A percentile compares a stretch with the other conserved stretches of the same genome.
Conservation (phyloP, 2,329 filamentous ascomycete genomes). For the Podosphaera aphanis region DNA sequence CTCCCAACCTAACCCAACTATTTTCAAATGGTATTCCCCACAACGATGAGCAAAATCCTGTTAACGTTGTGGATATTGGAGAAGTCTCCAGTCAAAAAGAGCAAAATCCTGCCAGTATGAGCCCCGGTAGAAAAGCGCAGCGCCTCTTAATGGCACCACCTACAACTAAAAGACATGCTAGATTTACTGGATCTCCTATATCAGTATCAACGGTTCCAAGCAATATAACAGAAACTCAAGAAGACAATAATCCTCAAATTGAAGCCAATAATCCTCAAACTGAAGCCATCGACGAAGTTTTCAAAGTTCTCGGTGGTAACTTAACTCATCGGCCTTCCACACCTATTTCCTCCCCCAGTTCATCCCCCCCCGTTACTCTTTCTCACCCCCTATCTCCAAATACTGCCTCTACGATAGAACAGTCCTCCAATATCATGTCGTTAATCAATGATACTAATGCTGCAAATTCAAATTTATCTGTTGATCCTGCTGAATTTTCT, state of each 20-base stretch:
- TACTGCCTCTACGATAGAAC: conserved; percentile 29
- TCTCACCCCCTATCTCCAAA: conserved; percentile 15
- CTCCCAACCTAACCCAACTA: conserved; percentile 62
- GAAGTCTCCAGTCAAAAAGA: conserved; percentile 22
- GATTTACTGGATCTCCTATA: conserved; percentile 12
- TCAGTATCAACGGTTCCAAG: neutral
- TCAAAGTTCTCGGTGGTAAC: conserved; percentile 21
- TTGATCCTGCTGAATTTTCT: conserved; percentile 23
- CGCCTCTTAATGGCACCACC: conserved; percentile 16
- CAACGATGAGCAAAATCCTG: conserved; percentile 25
- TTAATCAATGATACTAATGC: conserved; percentile 42
- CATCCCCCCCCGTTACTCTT: neutral
- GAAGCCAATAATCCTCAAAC: conserved; percentile 17
- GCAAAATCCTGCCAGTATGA: conserved; percentile 8
- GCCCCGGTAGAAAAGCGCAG: conserved; percentile 13
- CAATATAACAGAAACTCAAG: neutral
- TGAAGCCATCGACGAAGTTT: conserved; percentile 35
- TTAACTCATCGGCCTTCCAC: neutral
- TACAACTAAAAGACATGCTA: conserved; percentile 7
- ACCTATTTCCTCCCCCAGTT: neutral
- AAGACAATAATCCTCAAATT: conserved; percentile 16
- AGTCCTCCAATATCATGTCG: conserved; percentile 35
- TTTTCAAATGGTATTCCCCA: conserved; percentile 53
- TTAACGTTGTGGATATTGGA: conserved; percentile 36
- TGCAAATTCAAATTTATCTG: conserved; percentile 14